A percentile compares a stretch with the other conserved stretches of the same genome.
Conservation (phyloP, 805 yeast species). For the Zygosaccharomyces pseudorouxii region DNA sequence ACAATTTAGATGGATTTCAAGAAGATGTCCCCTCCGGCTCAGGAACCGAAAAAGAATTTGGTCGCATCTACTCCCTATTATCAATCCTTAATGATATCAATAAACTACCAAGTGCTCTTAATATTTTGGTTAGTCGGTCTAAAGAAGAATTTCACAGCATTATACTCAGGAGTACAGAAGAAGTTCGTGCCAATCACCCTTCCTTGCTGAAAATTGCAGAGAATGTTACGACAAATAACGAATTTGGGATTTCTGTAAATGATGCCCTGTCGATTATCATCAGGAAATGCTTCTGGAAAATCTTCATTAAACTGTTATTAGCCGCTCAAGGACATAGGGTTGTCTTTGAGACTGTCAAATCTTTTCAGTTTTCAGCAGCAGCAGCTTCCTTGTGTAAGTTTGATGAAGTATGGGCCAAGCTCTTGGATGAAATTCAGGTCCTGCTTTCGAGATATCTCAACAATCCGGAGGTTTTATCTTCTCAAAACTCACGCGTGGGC, state of each 20-base stretch:
- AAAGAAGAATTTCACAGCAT: slow-evolving; percentile 61
- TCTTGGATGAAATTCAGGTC: slow-evolving; percentile 34
- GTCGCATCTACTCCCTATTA: slow-evolving; percentile 43
- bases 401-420: slow-evolving; percentile 41
- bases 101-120: slow-evolving; percentile 54
- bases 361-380: slow-evolving; percentile 26
- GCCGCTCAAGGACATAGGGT: slow-evolving; percentile 69
- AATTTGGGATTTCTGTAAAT: slow-evolving; percentile 38
- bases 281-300: slow-evolving; percentile 63
- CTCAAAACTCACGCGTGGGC: slow-evolving; percentile 3
- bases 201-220: slow-evolving; percentile 35
- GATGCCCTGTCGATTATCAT: slow-evolving; percentile 53
- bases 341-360: slow-evolving; percentile 50
- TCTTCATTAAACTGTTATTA: slow-evolving; percentile 59
- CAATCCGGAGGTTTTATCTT: slow-evolving; percentile 13
- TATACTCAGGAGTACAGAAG: slow-evolving; percentile 58
- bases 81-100: slow-evolving; percentile 56
- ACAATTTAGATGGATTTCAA: slow-evolving; percentile 1
- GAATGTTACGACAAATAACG: slow-evolving; percentile 16
- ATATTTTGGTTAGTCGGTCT: slow-evolving; percentile 48
- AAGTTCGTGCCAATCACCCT: slow-evolving; percentile 54
- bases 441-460: slow-evolving; percentile 24
- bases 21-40: slow-evolving; percentile 2
- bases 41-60: slow-evolving; percentile 23
- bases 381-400: slow-evolving; percentile 35